Evolutionary conservation across 495 filamentous ascomycete species (phyloP).

Genomic region (Hypoxylon fragiforme): DNA sequence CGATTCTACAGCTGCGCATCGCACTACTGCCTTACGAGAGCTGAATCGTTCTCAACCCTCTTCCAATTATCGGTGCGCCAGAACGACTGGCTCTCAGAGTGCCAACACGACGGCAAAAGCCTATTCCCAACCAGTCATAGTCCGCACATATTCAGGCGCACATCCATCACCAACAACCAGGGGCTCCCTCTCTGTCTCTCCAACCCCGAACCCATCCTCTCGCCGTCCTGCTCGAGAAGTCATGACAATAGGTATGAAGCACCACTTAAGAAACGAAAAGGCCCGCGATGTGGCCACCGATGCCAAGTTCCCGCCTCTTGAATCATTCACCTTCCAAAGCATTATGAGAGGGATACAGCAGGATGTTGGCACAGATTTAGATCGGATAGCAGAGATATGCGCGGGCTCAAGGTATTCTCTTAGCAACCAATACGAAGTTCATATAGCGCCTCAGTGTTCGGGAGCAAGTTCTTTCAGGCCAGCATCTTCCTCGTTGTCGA

Average conservation of each 20-base stretch:
- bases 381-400: slow-evolving; percentile 62
- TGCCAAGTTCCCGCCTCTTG: slow-evolving; percentile 52
- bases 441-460: slow-evolving; percentile 57
- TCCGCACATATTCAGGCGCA: slow-evolving; percentile 55
- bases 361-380: slow-evolving; percentile 52
- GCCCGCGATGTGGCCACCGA: slow-evolving; percentile 9
- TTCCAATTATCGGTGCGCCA: slow-evolving; percentile 46
- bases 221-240: slow-evolving; percentile 15
- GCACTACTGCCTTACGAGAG: slow-evolving; percentile 48
- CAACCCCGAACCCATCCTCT: slow-evolving; percentile 9
- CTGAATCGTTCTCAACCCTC: slow-evolving; percentile 51
- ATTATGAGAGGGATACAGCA: slow-evolving; percentile 56
- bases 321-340: slow-evolving; percentile 62
- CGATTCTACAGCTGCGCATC: slow-evolving; percentile 44
- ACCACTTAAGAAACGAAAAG: slow-evolving; percentile 37
- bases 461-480: slow-evolving; percentile 42
- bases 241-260: slow-evolving; percentile 33
- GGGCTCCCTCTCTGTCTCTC: slow-evolving; percentile 4
- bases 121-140: slow-evolving; percentile 60
- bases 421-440: slow-evolving; percentile 63
- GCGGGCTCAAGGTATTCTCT: slow-evolving; percentile 57
- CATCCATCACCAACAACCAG: slow-evolving; percentile 28
- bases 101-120: slow-evolving; percentile 51
- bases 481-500: slow-evolving; percentile 16
- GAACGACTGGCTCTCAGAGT: slow-evolving; percentile 34